Conservation (phyloP, 345 rosid species). For the Camelina laxa region DNA sequence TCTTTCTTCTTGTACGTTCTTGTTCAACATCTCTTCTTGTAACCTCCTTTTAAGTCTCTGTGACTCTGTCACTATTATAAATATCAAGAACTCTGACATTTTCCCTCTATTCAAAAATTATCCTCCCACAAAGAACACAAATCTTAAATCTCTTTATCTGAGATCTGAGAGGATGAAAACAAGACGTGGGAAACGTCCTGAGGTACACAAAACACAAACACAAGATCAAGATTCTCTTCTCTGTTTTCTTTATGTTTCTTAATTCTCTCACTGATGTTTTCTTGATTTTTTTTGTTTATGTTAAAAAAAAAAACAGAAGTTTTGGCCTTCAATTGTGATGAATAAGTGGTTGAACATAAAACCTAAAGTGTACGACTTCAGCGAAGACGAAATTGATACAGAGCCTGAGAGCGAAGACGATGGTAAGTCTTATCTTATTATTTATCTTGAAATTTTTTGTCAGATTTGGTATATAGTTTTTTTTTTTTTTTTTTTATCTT, state of each 20-base stretch:
- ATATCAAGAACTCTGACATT: constrained; percentile 46
- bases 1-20: constrained; percentile 39
- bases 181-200: constrained; percentile 67
- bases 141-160: constrained; percentile 13
- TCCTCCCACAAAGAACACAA: constrained; percentile 17
- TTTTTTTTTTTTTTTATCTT: background rate
- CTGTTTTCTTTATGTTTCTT: constrained; percentile 1
- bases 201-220: constrained; percentile 48
- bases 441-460: background rate
- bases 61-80: constrained; percentile 44
- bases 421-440: constrained; percentile 47
- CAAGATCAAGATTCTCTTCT: constrained; percentile 4
- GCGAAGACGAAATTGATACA: constrained; percentile 92
- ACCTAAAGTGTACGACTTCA: constrained; percentile 82
- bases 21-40: constrained; percentile 27
- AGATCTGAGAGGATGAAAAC: constrained; percentile 53
- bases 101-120: constrained; percentile 32
- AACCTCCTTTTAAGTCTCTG: background rate
- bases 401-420: constrained; percentile 96
- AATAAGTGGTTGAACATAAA: constrained; percentile 95
- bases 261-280: constrained; percentile 11
- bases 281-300: constrained; percentile 9
- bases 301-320: constrained; percentile 54
- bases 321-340: constrained; percentile 96
- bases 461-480: background rate